Percentiles rank a stretch among this genome's conserved stretches.
Evolutionary conservation across 176 grass and related monocot genomes (phyloP).

Genomic region (Hyparrhenia diplandra): DNA sequence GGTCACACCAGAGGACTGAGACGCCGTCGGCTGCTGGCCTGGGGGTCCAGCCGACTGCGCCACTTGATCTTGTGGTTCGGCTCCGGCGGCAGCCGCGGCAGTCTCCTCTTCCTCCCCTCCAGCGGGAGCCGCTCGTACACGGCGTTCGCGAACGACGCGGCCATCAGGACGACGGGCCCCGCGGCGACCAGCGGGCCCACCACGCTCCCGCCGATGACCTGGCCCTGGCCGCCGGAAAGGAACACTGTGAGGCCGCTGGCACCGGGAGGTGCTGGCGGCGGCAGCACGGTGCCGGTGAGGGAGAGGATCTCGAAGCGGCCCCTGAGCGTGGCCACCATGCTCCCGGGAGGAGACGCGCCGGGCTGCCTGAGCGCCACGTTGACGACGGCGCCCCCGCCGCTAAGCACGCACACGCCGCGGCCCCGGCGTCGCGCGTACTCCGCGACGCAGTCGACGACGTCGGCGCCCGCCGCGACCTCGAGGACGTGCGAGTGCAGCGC

Average conservation of each 20-base stretch:
- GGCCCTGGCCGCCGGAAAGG: constrained; percentile 78
- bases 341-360: constrained; percentile 69
- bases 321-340: constrained; percentile 82
- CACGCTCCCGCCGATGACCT: constrained; percentile 90
- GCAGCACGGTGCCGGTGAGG: constrained; percentile 83
- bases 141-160: constrained; percentile 80
- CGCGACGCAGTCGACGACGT: constrained; percentile 83
- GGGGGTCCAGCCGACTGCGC: constrained; percentile 26
- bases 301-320: constrained; percentile 96
- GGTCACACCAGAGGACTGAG: constrained; percentile 75
- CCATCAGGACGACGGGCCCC: constrained; percentile 88
- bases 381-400: constrained; percentile 70
- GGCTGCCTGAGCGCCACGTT: constrained; percentile 84
- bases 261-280: constrained; percentile 73
- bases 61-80: constrained; percentile 39
- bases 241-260: constrained; percentile 82
- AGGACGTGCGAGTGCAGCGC: constrained; percentile 92
- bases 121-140: constrained; percentile 91
- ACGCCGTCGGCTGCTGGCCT: constrained; percentile 66
- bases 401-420: constrained; percentile 88
- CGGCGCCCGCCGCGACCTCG: constrained; percentile 68
- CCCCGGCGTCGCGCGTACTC: constrained; percentile 86
- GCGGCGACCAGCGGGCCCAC: constrained; percentile 70
- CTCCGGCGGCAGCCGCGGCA: constrained; percentile 7
- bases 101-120: constrained; percentile 61